Evolutionary conservation across 768 basidiomycete species (phyloP).

Genomic region (Xerocomellus dryophilus): DNA sequence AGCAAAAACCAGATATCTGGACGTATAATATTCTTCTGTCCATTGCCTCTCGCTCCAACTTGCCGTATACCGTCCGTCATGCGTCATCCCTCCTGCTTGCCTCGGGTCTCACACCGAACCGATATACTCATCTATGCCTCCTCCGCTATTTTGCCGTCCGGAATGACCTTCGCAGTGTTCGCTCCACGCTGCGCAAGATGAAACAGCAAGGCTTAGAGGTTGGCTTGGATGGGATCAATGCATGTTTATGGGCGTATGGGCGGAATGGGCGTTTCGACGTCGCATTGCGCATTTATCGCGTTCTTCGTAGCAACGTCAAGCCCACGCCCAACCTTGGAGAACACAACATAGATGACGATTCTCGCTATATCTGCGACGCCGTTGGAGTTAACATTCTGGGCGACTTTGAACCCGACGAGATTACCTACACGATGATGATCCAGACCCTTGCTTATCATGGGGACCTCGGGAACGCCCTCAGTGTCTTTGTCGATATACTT

Average conservation of each 20-base stretch:
- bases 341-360: conserved; percentile 37
- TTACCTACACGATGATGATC: conserved; percentile 67
- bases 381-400: conserved; percentile 45
- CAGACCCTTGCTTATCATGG: conserved; percentile 73
- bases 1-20: conserved; percentile 53
- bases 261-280: conserved; percentile 50
- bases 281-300: conserved; percentile 59
- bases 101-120: conserved; percentile 55
- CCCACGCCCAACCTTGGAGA: conserved; percentile 35
- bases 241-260: conserved; percentile 68
- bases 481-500: conserved; percentile 67
- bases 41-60: conserved; percentile 55
- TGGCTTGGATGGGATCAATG: conserved; percentile 65
- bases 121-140: conserved; percentile 59
- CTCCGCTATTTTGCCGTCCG: conserved; percentile 52
- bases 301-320: conserved; percentile 53
- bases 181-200: conserved; percentile 54
- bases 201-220: conserved; percentile 47
- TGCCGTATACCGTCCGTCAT: conserved; percentile 43
- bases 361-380: conserved; percentile 38
- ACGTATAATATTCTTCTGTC: conserved; percentile 68
- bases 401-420: conserved; percentile 51
- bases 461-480: conserved; percentile 52
- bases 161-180: conserved; percentile 50
- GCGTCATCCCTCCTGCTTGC: conserved; percentile 51